Percentiles rank a stretch among this genome's conserved stretches.
Conservation (phyloP, 305 asterid genomes). For the Caryopteris hybrid region DNA sequence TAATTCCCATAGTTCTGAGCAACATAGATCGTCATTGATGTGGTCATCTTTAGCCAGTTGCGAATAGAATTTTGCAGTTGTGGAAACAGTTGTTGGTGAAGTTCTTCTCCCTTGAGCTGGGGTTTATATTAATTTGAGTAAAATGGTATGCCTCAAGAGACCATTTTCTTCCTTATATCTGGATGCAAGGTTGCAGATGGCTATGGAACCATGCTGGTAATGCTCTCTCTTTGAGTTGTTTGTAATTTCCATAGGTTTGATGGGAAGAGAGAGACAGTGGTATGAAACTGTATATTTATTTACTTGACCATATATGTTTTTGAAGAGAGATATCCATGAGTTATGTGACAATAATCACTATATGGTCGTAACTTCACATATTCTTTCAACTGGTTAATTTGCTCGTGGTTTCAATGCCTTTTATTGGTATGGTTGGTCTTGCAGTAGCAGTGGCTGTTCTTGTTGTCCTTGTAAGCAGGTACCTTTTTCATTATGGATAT, state of each 20-base stretch:
- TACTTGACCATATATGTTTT: background rate
- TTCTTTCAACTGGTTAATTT: background rate
- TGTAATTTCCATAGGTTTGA: background rate
- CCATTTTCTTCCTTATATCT: conserved; percentile 48
- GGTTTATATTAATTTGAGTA: conserved; percentile 25
- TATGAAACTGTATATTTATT: background rate
- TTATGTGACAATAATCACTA: background rate
- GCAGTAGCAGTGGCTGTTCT: conserved; percentile 71
- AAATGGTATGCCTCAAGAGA: conserved; percentile 49
- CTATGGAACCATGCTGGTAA: conserved; percentile 82
- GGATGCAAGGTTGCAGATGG: conserved; percentile 93
- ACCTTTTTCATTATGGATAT: background rate
- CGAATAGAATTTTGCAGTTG: background rate
- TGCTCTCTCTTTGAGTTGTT: background rate
- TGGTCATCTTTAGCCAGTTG: background rate
- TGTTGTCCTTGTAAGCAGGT: conserved; percentile 70
- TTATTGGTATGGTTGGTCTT: conserved; percentile 82
- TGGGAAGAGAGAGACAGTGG: background rate
- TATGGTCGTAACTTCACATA: background rate
- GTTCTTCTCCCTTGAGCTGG: conserved; percentile 47
- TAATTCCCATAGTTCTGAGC: too few relatives aligned
- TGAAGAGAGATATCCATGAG: background rate
- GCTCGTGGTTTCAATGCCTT: background rate
- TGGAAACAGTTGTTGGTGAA: conserved; percentile 78
- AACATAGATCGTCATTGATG: too few relatives aligned